Percentiles rank a stretch among this genome's conserved stretches.
Evolutionary conservation across 2,329 filamentous ascomycete genomes (phyloP).

Genomic region (Ophiobolus disseminans): DNA sequence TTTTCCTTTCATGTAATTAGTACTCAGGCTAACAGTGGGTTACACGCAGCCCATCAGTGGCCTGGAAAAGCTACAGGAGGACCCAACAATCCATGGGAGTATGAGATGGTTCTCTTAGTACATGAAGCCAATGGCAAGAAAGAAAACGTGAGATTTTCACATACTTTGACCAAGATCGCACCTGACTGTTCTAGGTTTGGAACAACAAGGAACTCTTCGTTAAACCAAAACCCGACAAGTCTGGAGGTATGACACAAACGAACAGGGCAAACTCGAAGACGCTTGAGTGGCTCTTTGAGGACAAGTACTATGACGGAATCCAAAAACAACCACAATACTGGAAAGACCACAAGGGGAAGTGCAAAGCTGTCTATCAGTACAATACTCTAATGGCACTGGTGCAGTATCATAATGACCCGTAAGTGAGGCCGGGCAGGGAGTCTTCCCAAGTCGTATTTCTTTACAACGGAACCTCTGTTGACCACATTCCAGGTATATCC

Average conservation of each 20-base stretch:
- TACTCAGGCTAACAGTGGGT: neutral
- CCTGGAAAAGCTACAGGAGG: neutral
- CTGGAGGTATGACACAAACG: conserved; percentile 1
- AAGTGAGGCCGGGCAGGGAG: neutral
- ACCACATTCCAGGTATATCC: conserved; percentile 3
- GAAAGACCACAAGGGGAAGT: conserved; percentile 7
- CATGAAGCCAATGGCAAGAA: conserved; percentile 7
- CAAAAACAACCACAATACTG: conserved; percentile 1
- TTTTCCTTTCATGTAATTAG: too few relatives aligned
- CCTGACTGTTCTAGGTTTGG: conserved; percentile 4
- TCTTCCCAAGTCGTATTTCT: neutral
- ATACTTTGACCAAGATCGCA: neutral
- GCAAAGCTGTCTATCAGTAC: conserved; percentile 10
- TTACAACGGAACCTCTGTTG: too few relatives aligned
- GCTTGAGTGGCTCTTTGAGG: conserved; percentile 4
- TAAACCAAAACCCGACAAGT: neutral
- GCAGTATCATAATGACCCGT: conserved; percentile 9
- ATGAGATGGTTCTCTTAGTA: conserved; percentile 6
- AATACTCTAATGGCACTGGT: conserved; percentile 3
- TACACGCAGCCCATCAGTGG: conserved; percentile 3
- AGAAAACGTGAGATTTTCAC: conserved; percentile 1
- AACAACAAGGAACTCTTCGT: neutral
- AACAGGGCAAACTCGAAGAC: conserved; percentile 2
- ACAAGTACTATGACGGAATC: conserved; percentile 1
- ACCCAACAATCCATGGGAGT: conserved; percentile 6